Evolutionary conservation across 345 rosid genomes (phyloP).

Genomic region (Cardamine chenopodiifolia): DNA sequence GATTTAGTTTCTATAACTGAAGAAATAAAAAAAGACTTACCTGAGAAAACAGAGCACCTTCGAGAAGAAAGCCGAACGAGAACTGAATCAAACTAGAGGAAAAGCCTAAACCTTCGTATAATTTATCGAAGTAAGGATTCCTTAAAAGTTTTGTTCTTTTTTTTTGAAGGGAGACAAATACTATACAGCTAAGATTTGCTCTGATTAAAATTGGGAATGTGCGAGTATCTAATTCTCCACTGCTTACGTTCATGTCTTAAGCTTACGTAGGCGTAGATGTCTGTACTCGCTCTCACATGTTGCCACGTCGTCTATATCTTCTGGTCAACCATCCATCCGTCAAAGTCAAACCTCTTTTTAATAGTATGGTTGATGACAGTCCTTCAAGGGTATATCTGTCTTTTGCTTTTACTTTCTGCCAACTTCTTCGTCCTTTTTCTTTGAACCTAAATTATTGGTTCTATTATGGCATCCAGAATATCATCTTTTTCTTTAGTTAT

Average conservation of each 20-base stretch:
- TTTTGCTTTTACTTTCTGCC: not conserved
- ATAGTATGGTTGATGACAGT: not conserved
- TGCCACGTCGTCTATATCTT: constrained; percentile 21
- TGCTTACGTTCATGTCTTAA: constrained; percentile 2
- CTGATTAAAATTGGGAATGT: constrained; percentile 15
- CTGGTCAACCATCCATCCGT: not conserved
- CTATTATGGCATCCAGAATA: constrained; percentile 14
- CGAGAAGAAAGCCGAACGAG: constrained; percentile 15
- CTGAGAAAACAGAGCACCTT: constrained; percentile 3
- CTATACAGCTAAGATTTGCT: constrained; percentile 37
- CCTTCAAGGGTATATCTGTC: constrained; percentile 21
- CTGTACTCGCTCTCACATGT: constrained; percentile 35
- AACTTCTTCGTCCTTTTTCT: constrained; percentile 3
- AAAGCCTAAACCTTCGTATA: constrained; percentile 5
- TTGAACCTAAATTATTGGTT: constrained; percentile 27
- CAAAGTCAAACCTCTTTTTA: constrained; percentile 11
- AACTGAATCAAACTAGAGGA: constrained; percentile 30
- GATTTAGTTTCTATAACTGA: not conserved
- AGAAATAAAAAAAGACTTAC: constrained; percentile 10
- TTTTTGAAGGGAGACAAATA: constrained; percentile 1
- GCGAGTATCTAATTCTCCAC: constrained; percentile 38
- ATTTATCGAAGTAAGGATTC: constrained; percentile 31
- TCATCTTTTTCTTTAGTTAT: not conserved
- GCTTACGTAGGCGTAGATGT: not conserved
- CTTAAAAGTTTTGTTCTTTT: constrained; percentile 23